Percentiles rank a stretch among this genome's conserved stretches.
phyloP scores from a whole-genome alignment of 768 basidiomycete species.

The Tricholoma matsutake region DNA sequence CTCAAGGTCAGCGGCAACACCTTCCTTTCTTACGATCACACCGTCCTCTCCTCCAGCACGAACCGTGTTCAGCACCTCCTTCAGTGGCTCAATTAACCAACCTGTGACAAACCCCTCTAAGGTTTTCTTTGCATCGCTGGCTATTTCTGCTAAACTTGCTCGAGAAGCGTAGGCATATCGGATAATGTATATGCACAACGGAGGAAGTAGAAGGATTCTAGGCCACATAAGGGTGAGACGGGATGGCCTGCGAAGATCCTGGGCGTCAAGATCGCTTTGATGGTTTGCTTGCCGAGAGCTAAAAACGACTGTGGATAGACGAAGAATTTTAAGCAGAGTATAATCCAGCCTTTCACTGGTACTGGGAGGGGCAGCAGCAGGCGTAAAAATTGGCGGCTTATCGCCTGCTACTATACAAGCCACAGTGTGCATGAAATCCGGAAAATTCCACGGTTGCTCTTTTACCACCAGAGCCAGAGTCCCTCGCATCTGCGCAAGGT shows the following conservation, averaged over 20 bases:
- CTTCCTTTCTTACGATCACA: conserved; percentile 75
- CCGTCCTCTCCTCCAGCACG: conserved; percentile 74
- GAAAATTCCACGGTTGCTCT: conserved; percentile 14
- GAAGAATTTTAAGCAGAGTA: conserved; percentile 14
- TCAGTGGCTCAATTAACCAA: conserved; percentile 47
- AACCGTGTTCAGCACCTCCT: conserved; percentile 78
- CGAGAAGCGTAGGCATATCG: conserved; percentile 55
- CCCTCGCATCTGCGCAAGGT: conserved; percentile 53
- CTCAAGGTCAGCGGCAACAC: conserved; percentile 81
- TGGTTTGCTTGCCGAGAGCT: conserved; percentile 27
- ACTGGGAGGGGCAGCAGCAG: not conserved
- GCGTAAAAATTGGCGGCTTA: conserved; percentile 14
- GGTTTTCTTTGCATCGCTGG: conserved; percentile 63
- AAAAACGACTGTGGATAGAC: conserved; percentile 27
- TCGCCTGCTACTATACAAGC: conserved; percentile 16
- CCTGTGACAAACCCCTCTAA: conserved; percentile 58
- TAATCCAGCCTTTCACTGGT: conserved; percentile 7
- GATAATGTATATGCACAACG: conserved; percentile 51
- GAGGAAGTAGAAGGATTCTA: conserved; percentile 71
- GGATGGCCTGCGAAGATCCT: conserved; percentile 62
- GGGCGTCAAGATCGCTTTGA: conserved; percentile 26
- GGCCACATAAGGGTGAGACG: conserved; percentile 78
- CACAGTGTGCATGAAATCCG: conserved; percentile 18
- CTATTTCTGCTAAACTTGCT: conserved; percentile 51
- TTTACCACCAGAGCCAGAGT: conserved; percentile 34